These are phyloP conservation scores for Aspergillus vadensis DNA, from an alignment of 2,329 filamentous ascomycete genomes.

Conservation along the genomic window DNA sequence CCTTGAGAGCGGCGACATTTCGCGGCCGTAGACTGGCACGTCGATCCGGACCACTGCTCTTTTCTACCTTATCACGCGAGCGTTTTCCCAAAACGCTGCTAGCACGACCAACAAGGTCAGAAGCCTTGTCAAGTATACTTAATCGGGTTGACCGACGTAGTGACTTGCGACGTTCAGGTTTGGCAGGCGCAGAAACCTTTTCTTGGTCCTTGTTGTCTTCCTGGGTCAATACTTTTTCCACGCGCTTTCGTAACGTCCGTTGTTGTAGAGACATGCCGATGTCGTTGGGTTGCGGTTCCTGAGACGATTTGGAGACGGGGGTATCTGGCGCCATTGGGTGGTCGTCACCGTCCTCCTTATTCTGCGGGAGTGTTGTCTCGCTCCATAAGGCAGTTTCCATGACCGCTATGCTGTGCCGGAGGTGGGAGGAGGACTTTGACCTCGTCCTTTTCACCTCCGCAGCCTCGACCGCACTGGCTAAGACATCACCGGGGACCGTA, in stretches of 20 bases:
- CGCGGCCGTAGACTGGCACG: conserved; percentile 61
- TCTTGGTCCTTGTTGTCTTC: conserved; percentile 28
- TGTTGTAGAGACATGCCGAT: conserved; percentile 30
- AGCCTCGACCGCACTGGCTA: conserved; percentile 43
- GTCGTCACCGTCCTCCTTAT: conserved; percentile 26
- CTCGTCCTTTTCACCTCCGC: conserved; percentile 36
- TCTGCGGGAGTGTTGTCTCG: conserved; percentile 24
- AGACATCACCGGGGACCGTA: conserved; percentile 33
- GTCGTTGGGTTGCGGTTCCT: conserved; percentile 29
- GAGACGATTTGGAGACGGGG: conserved; percentile 38
- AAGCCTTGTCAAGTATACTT: conserved; percentile 44
- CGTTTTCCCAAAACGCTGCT: conserved; percentile 62
- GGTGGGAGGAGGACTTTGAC: conserved; percentile 29
- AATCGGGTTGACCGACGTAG: conserved; percentile 48
- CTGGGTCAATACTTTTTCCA: conserved; percentile 32
- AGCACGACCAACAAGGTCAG: conserved; percentile 52
- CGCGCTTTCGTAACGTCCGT: conserved; percentile 35
- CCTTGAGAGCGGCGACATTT: conserved; percentile 30
- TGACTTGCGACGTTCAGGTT: conserved; percentile 31
- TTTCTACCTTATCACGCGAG: conserved; percentile 57
- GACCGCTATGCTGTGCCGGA: conserved; percentile 45
- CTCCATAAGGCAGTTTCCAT: conserved; percentile 40
- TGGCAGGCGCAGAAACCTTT: conserved; percentile 25
- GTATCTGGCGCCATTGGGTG: conserved; percentile 36
- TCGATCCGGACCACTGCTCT: conserved; percentile 58